Base-by-base conservation (phyloP, 2,329 filamentous ascomycete species). In the Talaromyces piceae region DNA sequence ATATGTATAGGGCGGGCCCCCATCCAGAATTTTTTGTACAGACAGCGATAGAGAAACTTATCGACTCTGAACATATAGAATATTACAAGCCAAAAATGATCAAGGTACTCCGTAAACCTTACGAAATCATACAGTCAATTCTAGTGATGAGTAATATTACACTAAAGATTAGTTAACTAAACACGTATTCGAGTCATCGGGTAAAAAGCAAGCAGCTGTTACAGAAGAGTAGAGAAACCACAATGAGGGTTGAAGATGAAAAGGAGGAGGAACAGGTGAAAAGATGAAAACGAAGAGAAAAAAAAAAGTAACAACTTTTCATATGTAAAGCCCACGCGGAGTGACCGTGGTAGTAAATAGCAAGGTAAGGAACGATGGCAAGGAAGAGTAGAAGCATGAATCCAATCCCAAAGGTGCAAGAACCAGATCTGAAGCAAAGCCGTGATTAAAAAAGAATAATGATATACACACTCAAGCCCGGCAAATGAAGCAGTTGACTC, bases 171-270 rank as follows among this genome's bases (percentile, higher is more conserved):
- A 37, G 16, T 37, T 11, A 37, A 37, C 16, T 37, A n/a, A 37
- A 37, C 9, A n/a, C 33, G 33, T 37, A 37, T 20, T 44, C 41
- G 16, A 25, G 22, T 44, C 44, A 51, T 49, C 39, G 54, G 41
- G 52, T n/a, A n/a, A n/a, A n/a, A n/a, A n/a, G 16, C 16, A 37
- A 37, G 33, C 16, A 37, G 16, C 7, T 18, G 33, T 11, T 20
- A 18, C 20, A 54, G 41, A 48, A 48, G 13, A 43, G 8, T 7
- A 13, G 20, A 23, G 55, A 49, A 57, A 56, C 51, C 47, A 46
- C 43, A 50, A 56, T 45, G 50, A 53, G 49, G 57, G 49, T 23
- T n/a, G 6, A 43, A 25, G 3, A 31, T 57, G 41, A 46, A 37
- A 39, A n/a, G 20, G 20, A 37, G 30, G 26, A 43, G 22, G 13